phyloP scores from a whole-genome alignment of 352 stramenopile species.

The Globisporangium spiculum region DNA sequence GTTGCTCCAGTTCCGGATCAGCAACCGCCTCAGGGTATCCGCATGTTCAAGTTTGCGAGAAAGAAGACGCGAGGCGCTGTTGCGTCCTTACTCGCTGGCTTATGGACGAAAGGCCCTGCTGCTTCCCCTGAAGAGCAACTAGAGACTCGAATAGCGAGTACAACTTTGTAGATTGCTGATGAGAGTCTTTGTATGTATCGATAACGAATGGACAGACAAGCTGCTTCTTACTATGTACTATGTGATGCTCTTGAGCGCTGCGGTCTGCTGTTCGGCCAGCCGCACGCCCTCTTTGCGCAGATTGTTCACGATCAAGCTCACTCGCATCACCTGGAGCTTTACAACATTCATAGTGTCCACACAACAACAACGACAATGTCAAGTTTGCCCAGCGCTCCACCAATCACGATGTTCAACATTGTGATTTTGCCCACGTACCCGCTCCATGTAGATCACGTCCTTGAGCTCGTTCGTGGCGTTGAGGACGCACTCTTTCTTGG shows the following conservation, averaged over 20 bases:
- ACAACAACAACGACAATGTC: slow-evolving; percentile 1
- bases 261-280: slow-evolving; percentile 68
- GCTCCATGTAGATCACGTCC: slow-evolving; percentile 42
- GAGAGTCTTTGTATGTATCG: too few relatives aligned
- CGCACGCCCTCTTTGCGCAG: slow-evolving; percentile 71
- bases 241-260: slow-evolving; percentile 60
- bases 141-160: not conserved
- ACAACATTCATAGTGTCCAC: not conserved
- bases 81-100: not conserved
- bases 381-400: not conserved
- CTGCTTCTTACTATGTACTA: slow-evolving; percentile 1
- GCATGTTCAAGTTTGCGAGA: slow-evolving; percentile 6
- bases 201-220: too few relatives aligned
- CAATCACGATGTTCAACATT: not conserved
- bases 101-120: not conserved
- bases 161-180: not conserved
- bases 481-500: slow-evolving; percentile 33
- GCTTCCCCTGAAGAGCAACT: not conserved
- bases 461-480: slow-evolving; percentile 41
- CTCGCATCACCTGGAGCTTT: slow-evolving; percentile 64
- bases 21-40: not conserved
- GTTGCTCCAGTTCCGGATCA: not conserved
- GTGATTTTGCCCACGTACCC: slow-evolving; percentile 23
- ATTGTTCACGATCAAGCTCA: slow-evolving; percentile 57
- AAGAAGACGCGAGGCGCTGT: not conserved